Evolutionary conservation across 1,284 basidiomycete species (phyloP).

Genomic region (Fomitopsis betulina): DNA sequence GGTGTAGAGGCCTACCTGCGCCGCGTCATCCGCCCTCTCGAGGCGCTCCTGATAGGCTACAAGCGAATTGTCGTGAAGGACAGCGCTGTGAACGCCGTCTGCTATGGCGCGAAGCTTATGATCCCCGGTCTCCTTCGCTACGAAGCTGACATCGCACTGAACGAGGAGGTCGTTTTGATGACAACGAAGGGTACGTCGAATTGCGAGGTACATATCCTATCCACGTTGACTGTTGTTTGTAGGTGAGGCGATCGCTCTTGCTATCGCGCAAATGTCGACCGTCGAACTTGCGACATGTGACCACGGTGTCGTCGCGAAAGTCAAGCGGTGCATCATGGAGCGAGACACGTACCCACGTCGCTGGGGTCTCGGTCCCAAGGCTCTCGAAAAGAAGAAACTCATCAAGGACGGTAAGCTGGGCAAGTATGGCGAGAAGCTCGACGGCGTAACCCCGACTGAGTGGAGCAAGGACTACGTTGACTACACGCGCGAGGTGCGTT

Average conservation of each 20-base stretch:
- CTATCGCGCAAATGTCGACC: conserved; percentile 97
- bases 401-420: conserved; percentile 95
- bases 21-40: conserved; percentile 91
- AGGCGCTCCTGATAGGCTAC: conserved; percentile 92
- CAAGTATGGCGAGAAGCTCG: conserved; percentile 91
- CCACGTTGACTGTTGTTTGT: not conserved
- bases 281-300: conserved; percentile 98
- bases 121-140: conserved; percentile 97
- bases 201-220: not conserved
- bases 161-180: conserved; percentile 99
- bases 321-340: conserved; percentile 99
- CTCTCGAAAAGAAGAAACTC: conserved; percentile 97
- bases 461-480: conserved; percentile 96
- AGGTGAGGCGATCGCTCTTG: conserved; percentile 97
- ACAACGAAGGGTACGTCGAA: conserved; percentile 85
- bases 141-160: conserved; percentile 91
- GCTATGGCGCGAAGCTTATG: conserved; percentile 99
- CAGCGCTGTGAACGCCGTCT: conserved; percentile 98
- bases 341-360: conserved; percentile 96
- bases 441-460: conserved; percentile 86
- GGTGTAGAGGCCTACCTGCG: conserved; percentile 89
- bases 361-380: conserved; percentile 97
- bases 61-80: conserved; percentile 99
- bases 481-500: conserved; percentile 63
- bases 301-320: conserved; percentile 98